These are phyloP conservation scores for Amborella trichopoda DNA, from an alignment of 164 flowering plant genomes.

Conservation along the genomic window DNA sequence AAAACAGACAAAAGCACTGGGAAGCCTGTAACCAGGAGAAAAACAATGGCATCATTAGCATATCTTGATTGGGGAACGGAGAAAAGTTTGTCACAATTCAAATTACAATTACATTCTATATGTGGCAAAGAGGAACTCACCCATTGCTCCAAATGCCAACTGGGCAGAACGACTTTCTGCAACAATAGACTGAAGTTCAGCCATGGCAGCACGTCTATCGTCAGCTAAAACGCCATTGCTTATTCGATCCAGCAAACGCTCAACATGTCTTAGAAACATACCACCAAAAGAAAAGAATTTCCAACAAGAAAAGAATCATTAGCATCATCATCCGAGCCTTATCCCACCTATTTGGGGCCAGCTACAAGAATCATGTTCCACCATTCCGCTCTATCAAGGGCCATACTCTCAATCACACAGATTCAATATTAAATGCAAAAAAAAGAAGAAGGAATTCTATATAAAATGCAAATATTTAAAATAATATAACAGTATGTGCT, in stretches of 20 bases:
- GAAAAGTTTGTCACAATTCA: background rate
- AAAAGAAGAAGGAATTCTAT: background rate
- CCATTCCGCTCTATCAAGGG: too few relatives aligned
- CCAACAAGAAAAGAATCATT: background rate
- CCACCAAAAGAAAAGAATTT: background rate
- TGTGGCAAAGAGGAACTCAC: slow-evolving; percentile 21
- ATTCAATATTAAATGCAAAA: background rate
- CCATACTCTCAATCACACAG: background rate
- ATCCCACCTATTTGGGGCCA: too few relatives aligned
- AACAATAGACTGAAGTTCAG: slow-evolving; percentile 86
- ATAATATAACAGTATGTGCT: background rate
- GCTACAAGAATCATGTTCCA: too few relatives aligned
- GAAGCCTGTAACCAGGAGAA: slow-evolving; percentile 47
- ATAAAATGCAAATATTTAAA: background rate
- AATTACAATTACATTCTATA: background rate
- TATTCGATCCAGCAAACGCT: slow-evolving; percentile 86
- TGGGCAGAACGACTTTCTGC: slow-evolving; percentile 80
- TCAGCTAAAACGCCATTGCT: slow-evolving; percentile 87
- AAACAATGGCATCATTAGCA: background rate
- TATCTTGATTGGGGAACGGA: background rate
- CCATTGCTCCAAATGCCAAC: slow-evolving; percentile 96
- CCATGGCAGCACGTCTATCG: slow-evolving; percentile 79
- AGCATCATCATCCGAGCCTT: too few relatives aligned
- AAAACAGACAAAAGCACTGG: slow-evolving; percentile 77
- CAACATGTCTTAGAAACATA: slow-evolving; percentile 50